Conservation (phyloP, 202 grass and related monocot genomes). For the Saccharum hybrid region DNA sequence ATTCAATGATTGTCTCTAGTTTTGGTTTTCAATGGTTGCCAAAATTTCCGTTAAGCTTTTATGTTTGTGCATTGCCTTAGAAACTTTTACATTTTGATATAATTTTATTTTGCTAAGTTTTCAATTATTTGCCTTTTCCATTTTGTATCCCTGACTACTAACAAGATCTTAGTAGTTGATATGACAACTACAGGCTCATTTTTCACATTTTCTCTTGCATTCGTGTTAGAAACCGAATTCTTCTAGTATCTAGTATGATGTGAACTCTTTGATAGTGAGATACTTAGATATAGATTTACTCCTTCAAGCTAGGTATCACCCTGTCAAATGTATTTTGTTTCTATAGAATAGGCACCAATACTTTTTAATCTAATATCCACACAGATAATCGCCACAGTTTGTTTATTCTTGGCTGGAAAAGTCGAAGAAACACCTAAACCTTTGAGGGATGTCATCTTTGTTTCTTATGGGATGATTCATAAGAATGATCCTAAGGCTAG, state of each 20-base stretch:
- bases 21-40: background rate
- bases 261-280: background rate
- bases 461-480: slow-evolving; percentile 88
- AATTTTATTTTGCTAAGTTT: slow-evolving; percentile 4
- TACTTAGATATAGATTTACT: background rate
- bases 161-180: background rate
- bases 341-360: slow-evolving; percentile 20
- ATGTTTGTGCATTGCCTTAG: slow-evolving; percentile 21
- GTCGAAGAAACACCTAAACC: slow-evolving; percentile 92
- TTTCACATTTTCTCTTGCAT: slow-evolving; percentile 2
- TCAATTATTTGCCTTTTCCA: background rate
- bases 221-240: background rate
- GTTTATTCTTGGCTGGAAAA: slow-evolving; percentile 92
- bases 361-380: slow-evolving; percentile 41
- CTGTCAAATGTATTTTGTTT: slow-evolving; percentile 22
- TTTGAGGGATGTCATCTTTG: slow-evolving; percentile 81
- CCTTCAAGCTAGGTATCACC: background rate
- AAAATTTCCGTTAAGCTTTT: background rate
- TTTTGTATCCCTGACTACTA: slow-evolving; percentile 24
- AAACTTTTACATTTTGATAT: slow-evolving; percentile 12
- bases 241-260: background rate
- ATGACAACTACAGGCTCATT: no score
- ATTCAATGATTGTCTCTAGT: slow-evolving; percentile 22
- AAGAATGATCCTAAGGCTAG: slow-evolving; percentile 79
- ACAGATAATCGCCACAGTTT: slow-evolving; percentile 92